Conservation (phyloP, 345 rosid genomes). For the Eucalyptus cloeziana region DNA sequence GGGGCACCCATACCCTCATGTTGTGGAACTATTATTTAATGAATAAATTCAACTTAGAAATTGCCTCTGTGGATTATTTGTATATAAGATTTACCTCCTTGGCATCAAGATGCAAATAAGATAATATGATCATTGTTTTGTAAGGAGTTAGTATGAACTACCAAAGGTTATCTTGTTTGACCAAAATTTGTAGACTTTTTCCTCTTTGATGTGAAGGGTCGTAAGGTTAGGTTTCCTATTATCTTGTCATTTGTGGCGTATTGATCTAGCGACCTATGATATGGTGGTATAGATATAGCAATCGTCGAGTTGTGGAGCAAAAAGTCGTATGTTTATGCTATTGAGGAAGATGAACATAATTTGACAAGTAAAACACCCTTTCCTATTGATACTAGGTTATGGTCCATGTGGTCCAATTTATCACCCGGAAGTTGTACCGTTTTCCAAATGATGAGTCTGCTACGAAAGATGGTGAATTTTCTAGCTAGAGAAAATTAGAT, state of each 20-base stretch:
- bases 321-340: not conserved
- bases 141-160: not conserved
- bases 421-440: not conserved
- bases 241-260: rapidly evolving
- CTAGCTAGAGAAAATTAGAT: not conserved
- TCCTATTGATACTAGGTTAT: not conserved
- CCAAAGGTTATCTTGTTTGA: not conserved
- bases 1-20: not conserved
- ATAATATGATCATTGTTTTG: not conserved
- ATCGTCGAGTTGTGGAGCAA: not conserved
- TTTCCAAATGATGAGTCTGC: not conserved
- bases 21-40: not conserved
- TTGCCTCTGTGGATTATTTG: not conserved
- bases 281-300: not conserved
- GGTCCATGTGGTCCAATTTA: not conserved
- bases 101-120: not conserved
- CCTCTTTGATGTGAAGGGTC: not conserved
- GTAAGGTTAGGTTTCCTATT: not conserved
- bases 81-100: not conserved
- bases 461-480: not conserved
- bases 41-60: not conserved
- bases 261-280: not conserved
- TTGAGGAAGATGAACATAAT: not conserved
- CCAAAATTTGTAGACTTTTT: not conserved
- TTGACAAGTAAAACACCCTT: not conserved